Base-by-base conservation (phyloP, 2,329 filamentous ascomycete genomes). In the Chalaropsis ovoidea region DNA sequence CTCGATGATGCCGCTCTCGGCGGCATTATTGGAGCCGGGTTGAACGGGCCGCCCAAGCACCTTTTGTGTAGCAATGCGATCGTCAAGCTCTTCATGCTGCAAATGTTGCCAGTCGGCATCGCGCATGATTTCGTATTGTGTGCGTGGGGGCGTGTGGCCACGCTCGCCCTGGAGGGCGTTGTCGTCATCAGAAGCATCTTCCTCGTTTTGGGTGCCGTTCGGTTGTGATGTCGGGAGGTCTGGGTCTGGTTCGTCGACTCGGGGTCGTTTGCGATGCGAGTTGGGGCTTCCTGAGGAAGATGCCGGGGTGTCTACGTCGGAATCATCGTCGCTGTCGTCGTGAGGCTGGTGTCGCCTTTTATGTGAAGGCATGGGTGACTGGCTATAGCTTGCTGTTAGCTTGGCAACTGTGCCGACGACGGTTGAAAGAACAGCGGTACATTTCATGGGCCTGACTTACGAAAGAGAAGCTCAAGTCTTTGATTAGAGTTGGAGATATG, bases 1-100 rank as follows among this genome's bases (percentile, higher is more conserved):
- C 74, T 96, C 88, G 60, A 97, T 87, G 65, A 97, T 93, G 1
- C 90, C 92, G 70, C 89, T 87, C 47, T 95, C 88, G 0, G 90
- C 87, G 1, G 88, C 83, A 47, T 84, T 80, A 70, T 96, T 96
- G 24, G 88, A 81, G 13, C 83, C 82, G 65, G 79, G 78, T 27
- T 41, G 47, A 10, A 52, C 31, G 10, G 60, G 24, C 31, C 63
- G 47, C 5, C 42, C 56, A 11, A 67, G 52, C 27, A 89, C 77
- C 35, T 82, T 81, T 72, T 89, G 85, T 10, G 85, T 88, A 35
- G 86, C 86, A 62, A 80, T 79, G 63, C 82, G 74, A 71, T 89
- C 86, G 70, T 87, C 85, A 69, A 77, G 74, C 13, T 83, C 82
- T 43, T 79, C 76, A 66, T 86, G 74, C 35, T 79, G 74, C 4